A percentile compares a stretch with the other conserved stretches of the same genome.
These are phyloP conservation scores for Narthecium ossifragum DNA, from an alignment of 106 monocot species.

Conservation along the genomic window DNA sequence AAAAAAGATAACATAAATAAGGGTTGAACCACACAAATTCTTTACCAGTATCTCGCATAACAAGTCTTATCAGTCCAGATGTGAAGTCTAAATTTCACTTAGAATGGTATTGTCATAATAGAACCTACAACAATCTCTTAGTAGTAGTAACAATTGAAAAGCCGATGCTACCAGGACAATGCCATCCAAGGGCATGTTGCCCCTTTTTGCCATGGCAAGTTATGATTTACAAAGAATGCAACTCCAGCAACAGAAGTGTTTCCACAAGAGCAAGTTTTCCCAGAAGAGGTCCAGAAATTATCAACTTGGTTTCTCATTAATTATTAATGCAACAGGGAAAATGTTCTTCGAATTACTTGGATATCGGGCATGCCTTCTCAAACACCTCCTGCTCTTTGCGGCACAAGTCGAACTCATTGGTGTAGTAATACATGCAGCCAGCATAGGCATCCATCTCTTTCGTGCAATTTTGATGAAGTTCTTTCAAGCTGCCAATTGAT, in stretches of 20 bases:
- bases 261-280: background rate
- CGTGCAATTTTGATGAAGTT: constrained; percentile 72
- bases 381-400: constrained; percentile 87
- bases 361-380: constrained; percentile 61
- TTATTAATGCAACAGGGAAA: background rate
- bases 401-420: constrained; percentile 91
- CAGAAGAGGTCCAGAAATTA: background rate
- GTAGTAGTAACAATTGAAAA: too few species aligned
- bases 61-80: too few species aligned
- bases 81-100: too few species aligned
- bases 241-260: background rate
- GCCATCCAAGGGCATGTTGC: too few species aligned
- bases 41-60: too few species aligned
- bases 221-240: background rate
- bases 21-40: too few species aligned
- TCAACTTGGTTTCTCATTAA: background rate
- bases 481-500: constrained; percentile 76
- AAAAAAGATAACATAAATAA: too few species aligned
- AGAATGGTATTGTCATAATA: too few species aligned
- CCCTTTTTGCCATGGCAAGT: too few species aligned
- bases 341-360: constrained; percentile 17
- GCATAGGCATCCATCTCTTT: constrained; percentile 95
- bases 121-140: too few species aligned
- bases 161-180: too few species aligned
- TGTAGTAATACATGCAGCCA: constrained; percentile 89